Conservation (phyloP, 345 rosid species). For the Citrus maxima region DNA sequence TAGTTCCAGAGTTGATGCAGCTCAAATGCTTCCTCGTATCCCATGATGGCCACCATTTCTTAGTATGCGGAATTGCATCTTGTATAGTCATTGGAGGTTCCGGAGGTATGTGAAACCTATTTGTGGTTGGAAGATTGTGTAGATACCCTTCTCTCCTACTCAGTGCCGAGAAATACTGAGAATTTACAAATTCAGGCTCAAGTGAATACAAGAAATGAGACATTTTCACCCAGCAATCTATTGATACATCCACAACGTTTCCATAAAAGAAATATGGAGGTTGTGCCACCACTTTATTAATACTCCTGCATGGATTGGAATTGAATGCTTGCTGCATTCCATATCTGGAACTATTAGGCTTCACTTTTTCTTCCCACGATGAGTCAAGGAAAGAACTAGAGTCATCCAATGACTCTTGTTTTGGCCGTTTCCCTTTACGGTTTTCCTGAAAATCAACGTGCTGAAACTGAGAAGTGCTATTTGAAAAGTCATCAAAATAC, state of each 20-base stretch:
- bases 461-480: conserved; percentile 19
- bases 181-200: conserved; percentile 68
- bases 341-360: conserved; percentile 13
- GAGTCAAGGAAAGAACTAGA: conserved; percentile 39
- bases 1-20: conserved; percentile 27
- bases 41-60: conserved; percentile 96
- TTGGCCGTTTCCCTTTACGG: conserved; percentile 56
- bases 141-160: conserved; percentile 79
- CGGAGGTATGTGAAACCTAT: conserved; percentile 55
- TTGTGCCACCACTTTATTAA: conserved; percentile 43
- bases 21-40: conserved; percentile 77
- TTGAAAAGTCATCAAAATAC: conserved; percentile 25
- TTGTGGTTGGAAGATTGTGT: conserved; percentile 74
- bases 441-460: conserved; percentile 20
- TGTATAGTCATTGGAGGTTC: conserved; percentile 53
- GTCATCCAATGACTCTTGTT: conserved; percentile 43
- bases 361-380: conserved; percentile 49
- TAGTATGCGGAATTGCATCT: conserved; percentile 60
- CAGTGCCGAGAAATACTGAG: conserved; percentile 64
- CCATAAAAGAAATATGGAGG: conserved; percentile 85
- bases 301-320: conserved; percentile 41
- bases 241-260: conserved; percentile 44
- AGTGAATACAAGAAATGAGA: conserved; percentile 57
- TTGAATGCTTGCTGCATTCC: conserved; percentile 32
- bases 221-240: conserved; percentile 56